These are phyloP conservation scores for Carallia brachiata DNA, from an alignment of 345 rosid species.

Conservation along the genomic window DNA sequence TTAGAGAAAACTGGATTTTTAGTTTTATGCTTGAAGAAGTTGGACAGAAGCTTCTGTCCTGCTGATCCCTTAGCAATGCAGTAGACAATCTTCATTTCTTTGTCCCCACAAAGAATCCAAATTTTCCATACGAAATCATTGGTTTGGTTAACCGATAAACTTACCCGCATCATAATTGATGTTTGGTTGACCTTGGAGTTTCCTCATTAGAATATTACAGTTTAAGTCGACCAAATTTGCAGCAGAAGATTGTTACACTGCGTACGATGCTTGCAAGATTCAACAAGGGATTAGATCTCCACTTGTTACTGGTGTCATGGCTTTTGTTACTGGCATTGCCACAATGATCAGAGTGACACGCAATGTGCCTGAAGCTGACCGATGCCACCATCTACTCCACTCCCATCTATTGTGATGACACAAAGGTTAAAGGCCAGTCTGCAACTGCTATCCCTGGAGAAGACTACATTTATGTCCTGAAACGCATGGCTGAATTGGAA, in stretches of 20 bases:
- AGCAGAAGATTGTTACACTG: conserved; percentile 38
- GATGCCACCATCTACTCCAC: conserved; percentile 57
- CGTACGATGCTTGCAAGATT: conserved; percentile 35
- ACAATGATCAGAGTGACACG: conserved; percentile 76
- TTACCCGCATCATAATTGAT: no score
- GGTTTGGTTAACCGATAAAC: no score
- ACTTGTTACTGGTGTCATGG: conserved; percentile 74
- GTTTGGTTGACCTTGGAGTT: no score
- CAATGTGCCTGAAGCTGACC: conserved; percentile 64
- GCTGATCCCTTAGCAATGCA: neutral
- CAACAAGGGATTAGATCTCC: conserved; percentile 55
- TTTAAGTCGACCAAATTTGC: conserved; percentile 8
- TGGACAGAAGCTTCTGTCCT: neutral
- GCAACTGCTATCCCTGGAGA: conserved; percentile 37
- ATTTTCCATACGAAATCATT: no score
- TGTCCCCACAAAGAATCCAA: no score
- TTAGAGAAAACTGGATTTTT: neutral
- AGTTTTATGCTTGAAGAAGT: no score
- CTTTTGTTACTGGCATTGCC: conserved; percentile 75
- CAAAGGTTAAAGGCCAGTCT: conserved; percentile 34
- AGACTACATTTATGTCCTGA: conserved; percentile 61
- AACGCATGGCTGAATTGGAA: conserved; percentile 81
- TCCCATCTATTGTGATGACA: conserved; percentile 38
- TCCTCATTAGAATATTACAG: neutral
- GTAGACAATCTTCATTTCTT: no score